phyloP scores from a whole-genome alignment of 805 yeast genomes.

The Metschnikowia picachoensis region DNA sequence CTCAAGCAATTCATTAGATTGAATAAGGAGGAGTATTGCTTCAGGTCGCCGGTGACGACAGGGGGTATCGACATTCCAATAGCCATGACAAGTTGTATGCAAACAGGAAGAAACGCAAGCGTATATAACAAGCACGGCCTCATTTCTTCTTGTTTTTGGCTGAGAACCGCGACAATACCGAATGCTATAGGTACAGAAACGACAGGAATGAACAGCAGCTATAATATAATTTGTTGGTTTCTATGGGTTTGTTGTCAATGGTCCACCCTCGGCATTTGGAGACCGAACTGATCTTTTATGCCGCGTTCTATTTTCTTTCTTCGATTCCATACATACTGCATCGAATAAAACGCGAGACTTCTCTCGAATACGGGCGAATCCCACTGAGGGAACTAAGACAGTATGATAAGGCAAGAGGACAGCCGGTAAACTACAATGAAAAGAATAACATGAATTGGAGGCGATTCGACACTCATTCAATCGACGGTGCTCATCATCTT shows the following conservation, averaged over 20 bases:
- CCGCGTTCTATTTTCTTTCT: slow-evolving; percentile 6
- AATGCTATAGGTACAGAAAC: neutral
- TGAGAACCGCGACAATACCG: no score
- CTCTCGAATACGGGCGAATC: slow-evolving; percentile 1
- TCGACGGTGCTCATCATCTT: no score
- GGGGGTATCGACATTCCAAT: slow-evolving; percentile 38
- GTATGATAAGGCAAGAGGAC: neutral
- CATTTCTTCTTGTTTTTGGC: no score
- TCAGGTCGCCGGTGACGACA: slow-evolving; percentile 26
- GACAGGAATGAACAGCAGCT: neutral
- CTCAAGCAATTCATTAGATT: slow-evolving; percentile 35
- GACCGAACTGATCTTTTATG: neutral
- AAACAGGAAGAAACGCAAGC: neutral
- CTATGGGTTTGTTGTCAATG: neutral
- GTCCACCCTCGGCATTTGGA: slow-evolving; percentile 2
- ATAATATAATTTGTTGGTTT: neutral
- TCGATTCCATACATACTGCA: slow-evolving; percentile 6
- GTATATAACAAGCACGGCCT: no score
- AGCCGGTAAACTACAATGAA: neutral
- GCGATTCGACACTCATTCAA: no score
- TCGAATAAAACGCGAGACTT: slow-evolving; percentile 3
- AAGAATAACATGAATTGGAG: no score
- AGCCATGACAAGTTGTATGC: slow-evolving; percentile 12
- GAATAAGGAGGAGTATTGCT: slow-evolving; percentile 25
- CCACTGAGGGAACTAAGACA: neutral